Evolutionary conservation across 345 rosid genomes (phyloP).

Genomic region (Salix dunnii): DNA sequence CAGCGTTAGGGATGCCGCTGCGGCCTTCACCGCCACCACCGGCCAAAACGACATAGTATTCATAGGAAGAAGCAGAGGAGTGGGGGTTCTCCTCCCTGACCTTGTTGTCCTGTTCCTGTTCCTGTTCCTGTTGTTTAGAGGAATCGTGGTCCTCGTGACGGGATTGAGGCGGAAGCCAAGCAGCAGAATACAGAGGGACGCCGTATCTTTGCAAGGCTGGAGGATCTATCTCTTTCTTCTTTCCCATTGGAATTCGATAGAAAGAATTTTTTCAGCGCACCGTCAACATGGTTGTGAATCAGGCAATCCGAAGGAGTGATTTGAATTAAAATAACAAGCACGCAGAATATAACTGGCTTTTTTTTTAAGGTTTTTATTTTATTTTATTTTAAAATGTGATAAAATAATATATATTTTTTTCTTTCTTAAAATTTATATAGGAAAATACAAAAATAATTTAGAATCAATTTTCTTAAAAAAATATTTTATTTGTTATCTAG

Average conservation of each 20-base stretch:
- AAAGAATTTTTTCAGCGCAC: background rate
- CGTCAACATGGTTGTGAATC: too few relatives aligned
- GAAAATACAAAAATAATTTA: too few relatives aligned
- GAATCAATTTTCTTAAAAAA: too few relatives aligned
- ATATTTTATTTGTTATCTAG: too few relatives aligned
- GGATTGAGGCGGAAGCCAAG: constrained; percentile 56
- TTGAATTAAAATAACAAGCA: too few relatives aligned
- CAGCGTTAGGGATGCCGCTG: constrained; percentile 76
- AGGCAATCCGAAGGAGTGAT: too few relatives aligned
- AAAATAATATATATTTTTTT: too few relatives aligned
- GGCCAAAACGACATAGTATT: constrained; percentile 46
- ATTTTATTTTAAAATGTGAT: too few relatives aligned
- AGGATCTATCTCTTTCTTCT: background rate
- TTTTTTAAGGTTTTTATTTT: too few relatives aligned
- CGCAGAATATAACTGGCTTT: too few relatives aligned
- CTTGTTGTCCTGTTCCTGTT: background rate
- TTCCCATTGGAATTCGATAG: background rate
- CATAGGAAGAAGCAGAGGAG: background rate
- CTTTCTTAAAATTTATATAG: too few relatives aligned
- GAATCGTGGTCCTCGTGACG: constrained; percentile 14
- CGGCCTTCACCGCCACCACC: constrained; percentile 94
- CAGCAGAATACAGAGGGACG: constrained; percentile 70
- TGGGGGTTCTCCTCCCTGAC: background rate
- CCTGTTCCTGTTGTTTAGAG: constrained; percentile 4
- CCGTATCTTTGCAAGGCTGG: constrained; percentile 63